Evolutionary conservation across 1,284 basidiomycete genomes (phyloP).

Genomic region (Boletus semigastroideus): DNA sequence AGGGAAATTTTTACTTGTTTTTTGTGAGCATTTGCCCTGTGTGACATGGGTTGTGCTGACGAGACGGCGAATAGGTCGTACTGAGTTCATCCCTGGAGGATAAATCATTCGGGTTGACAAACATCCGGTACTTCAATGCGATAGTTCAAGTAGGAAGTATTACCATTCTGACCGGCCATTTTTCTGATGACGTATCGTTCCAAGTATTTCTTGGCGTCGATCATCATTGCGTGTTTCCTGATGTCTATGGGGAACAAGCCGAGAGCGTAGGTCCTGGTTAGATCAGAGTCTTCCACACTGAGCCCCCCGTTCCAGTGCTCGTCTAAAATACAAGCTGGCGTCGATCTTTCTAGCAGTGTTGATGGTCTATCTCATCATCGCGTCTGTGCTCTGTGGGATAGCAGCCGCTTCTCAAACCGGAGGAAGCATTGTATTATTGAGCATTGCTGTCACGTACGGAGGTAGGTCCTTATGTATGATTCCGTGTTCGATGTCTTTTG

Average conservation of each 20-base stretch:
- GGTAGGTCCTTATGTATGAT: constrained; percentile 40
- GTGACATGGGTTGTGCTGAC: constrained; percentile 7
- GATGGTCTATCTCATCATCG: constrained; percentile 80
- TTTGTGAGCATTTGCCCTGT: constrained; percentile 60
- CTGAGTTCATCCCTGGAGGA: constrained; percentile 88
- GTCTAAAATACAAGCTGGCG: constrained; percentile 83
- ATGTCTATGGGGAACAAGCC: constrained; percentile 98
- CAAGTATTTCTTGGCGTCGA: constrained; percentile 83
- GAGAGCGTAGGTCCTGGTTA: constrained; percentile 57
- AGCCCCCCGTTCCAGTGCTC: constrained; percentile 49
- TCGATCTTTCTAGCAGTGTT: constrained; percentile 77
- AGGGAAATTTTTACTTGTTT: constrained; percentile 96
- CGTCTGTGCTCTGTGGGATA: constrained; percentile 74
- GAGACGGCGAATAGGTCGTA: constrained; percentile 56
- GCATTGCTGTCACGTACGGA: constrained; percentile 85
- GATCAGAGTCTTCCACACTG: background rate
- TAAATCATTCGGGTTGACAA: constrained; percentile 63
- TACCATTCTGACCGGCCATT: background rate
- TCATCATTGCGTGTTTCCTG: constrained; percentile 87
- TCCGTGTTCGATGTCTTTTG: background rate
- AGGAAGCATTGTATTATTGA: constrained; percentile 76
- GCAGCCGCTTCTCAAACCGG: constrained; percentile 66
- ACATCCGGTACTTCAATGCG: constrained; percentile 79
- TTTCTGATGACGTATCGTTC: constrained; percentile 11
- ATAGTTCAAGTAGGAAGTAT: constrained; percentile 59